A percentile compares a stretch with the other conserved stretches of the same genome.
Evolutionary conservation across 2,329 filamentous ascomycete genomes (phyloP).

Genomic region (Calonectria honghensis): DNA sequence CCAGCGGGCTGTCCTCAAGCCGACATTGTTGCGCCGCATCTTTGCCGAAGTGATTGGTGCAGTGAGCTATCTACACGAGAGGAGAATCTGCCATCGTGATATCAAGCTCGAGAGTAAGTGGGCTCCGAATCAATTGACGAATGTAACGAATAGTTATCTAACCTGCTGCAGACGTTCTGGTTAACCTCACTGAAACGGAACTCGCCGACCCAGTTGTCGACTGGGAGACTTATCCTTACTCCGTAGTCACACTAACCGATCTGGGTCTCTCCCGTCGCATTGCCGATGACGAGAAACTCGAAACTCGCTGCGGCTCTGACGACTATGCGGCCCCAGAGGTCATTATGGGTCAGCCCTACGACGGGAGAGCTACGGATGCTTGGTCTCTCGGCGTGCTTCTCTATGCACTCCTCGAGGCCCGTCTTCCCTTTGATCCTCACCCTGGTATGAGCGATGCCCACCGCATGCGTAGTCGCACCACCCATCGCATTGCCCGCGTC

Average conservation of each 20-base stretch:
- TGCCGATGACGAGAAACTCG: conserved; percentile 89
- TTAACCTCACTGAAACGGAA: conserved; percentile 84
- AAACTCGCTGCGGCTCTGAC: conserved; percentile 94
- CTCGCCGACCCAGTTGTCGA: conserved; percentile 78
- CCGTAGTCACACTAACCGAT: conserved; percentile 92
- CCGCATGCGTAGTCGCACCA: conserved; percentile 86
- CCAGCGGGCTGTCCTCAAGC: conserved; percentile 80
- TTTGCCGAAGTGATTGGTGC: conserved; percentile 93
- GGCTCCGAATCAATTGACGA: neutral
- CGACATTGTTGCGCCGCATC: conserved; percentile 85
- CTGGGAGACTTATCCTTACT: conserved; percentile 85
- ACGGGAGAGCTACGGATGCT: conserved; percentile 92
- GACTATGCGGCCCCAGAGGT: conserved; percentile 98
- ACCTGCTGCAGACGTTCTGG: conserved; percentile 82
- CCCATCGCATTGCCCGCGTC: conserved; percentile 94
- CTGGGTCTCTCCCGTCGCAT: conserved; percentile 92
- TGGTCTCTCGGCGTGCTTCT: conserved; percentile 96
- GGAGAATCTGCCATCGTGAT: conserved; percentile 94
- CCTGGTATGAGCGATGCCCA: conserved; percentile 86
- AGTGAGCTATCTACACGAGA: conserved; percentile 87
- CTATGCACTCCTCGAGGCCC: conserved; percentile 94
- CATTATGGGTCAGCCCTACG: conserved; percentile 95
- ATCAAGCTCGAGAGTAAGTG: conserved; percentile 95
- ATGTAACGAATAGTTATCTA: conserved; percentile 21
- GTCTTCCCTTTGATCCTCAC: conserved; percentile 92